Evolutionary conservation across 495 filamentous ascomycete species (phyloP).

Genomic region (Neurospora sp.): DNA sequence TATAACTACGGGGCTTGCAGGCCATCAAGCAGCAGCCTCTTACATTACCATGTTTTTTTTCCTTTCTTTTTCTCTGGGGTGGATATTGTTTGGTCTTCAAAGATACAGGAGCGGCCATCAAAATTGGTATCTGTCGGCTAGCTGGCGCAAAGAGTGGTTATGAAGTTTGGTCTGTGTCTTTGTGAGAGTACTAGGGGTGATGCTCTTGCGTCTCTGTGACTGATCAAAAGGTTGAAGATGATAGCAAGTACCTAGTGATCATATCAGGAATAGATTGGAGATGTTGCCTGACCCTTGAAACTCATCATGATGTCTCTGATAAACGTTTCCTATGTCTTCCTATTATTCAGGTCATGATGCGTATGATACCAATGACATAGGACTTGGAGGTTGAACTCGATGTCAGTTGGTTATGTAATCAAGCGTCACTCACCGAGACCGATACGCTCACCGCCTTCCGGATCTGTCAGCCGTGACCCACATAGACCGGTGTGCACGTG

Average conservation of each 20-base stretch:
- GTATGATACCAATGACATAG: background rate
- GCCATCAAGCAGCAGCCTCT: background rate
- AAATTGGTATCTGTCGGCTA: background rate
- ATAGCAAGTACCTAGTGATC: background rate
- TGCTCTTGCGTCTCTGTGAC: background rate
- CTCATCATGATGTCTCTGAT: background rate
- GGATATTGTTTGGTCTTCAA: background rate
- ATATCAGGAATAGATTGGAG: background rate
- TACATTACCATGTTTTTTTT: background rate
- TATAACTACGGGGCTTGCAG: background rate
- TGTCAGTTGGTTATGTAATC: background rate
- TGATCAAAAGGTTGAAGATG: background rate
- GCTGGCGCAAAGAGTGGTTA: background rate
- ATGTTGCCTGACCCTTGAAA: background rate
- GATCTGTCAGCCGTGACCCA: background rate
- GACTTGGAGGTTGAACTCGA: background rate
- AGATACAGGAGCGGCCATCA: background rate
- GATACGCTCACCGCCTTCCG: slow-evolving; percentile 8
- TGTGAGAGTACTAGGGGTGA: background rate
- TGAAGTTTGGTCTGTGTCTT: background rate
- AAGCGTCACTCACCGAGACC: background rate
- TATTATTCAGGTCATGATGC: background rate
- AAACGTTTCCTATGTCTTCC: background rate
- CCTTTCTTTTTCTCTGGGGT: background rate
- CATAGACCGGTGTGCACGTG: slow-evolving; percentile 3